Evolutionary conservation across 2,329 filamentous ascomycete species (phyloP).

Genomic region (Neonectria sp.): DNA sequence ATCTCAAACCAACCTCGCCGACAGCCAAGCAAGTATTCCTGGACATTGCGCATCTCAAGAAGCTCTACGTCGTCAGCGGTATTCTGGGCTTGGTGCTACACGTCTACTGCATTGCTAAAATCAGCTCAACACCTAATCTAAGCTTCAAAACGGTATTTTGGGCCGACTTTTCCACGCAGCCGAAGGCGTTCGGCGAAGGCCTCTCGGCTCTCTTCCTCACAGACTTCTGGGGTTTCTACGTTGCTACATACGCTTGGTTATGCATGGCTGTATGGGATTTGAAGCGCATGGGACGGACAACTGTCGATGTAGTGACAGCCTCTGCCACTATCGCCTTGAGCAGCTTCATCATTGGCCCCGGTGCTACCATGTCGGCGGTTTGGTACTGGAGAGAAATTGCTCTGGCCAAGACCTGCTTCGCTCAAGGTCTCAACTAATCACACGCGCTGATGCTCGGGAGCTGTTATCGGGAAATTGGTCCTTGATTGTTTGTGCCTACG

Average conservation of each 20-base stretch:
- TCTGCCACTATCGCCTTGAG: conserved; percentile 9
- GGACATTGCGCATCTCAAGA: conserved; percentile 13
- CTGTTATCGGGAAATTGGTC: background rate
- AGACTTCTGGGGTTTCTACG: conserved; percentile 26
- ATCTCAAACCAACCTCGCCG: background rate
- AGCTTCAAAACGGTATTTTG: conserved; percentile 15
- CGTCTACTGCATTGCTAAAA: conserved; percentile 3
- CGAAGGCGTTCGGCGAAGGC: conserved; percentile 11
- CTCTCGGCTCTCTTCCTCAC: conserved; percentile 15
- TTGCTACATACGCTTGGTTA: conserved; percentile 26
- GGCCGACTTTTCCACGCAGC: conserved; percentile 13
- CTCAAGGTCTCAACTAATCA: background rate
- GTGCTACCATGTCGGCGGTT: conserved; percentile 27
- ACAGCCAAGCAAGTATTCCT: background rate
- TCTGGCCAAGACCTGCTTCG: conserved; percentile 19
- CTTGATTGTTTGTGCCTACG: background rate
- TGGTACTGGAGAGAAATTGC: conserved; percentile 34
- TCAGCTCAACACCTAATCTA: background rate
- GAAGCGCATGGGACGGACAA: conserved; percentile 25
- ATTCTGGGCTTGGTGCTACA: conserved; percentile 4
- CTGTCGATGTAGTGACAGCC: background rate
- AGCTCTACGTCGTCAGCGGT: conserved; percentile 9
- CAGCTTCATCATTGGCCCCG: conserved; percentile 20
- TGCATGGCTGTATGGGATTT: conserved; percentile 29
- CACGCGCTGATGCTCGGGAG: background rate